Evolutionary conservation across 2,329 filamentous ascomycete genomes (phyloP), one percentile per base, ranked within the genome.

Genomic region (Septoria petroselini): DNA sequence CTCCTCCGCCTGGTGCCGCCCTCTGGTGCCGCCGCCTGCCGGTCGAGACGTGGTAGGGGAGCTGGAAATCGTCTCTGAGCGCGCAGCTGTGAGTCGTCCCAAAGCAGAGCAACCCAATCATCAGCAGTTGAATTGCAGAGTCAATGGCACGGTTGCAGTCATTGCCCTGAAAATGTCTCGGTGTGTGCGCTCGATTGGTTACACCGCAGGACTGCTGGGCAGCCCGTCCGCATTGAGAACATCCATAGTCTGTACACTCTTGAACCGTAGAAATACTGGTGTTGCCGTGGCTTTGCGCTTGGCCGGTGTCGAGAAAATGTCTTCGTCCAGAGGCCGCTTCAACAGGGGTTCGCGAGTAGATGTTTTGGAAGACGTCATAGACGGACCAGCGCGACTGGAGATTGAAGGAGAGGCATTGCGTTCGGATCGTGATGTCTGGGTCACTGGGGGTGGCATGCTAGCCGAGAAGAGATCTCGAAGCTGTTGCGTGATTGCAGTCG

Each of bases 401-500:
- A 51, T 3, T 40, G 50, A 23, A 58, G 58, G 18, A 54, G 4
- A 15, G 1, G 12, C 18, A 17, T 23, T 18, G 15, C 19, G 25
- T 19, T 51, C 51, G 18, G 40, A 41, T 4, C 54, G 41, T 18
- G 41, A 29, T 1, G 53, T 54, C 19, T 60, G 60, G 2, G 60
- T 61, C 11, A 49, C 54, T 9, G 61, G 57, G 8, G 61, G 52
- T 29, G 54, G 60, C 60, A 63, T 60, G 31, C 47, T 42, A 27
- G 31, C 34, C 7, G 50, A 18, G 31, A 42, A 27, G 5, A 53
- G 18, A 31, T 48, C 53, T 9, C 52, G 50, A 3, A 53, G 37
- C 21, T 54, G 58, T n/a, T 51, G 40, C 19, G 21, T 27, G 31
- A 42, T 17, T 33, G 27, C 21, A 7, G 47, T 21, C 33, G 47